These are phyloP conservation scores for Alternaria sp. DNA, from an alignment of 2,329 filamentous ascomycete genomes.

Conservation along the genomic window DNA sequence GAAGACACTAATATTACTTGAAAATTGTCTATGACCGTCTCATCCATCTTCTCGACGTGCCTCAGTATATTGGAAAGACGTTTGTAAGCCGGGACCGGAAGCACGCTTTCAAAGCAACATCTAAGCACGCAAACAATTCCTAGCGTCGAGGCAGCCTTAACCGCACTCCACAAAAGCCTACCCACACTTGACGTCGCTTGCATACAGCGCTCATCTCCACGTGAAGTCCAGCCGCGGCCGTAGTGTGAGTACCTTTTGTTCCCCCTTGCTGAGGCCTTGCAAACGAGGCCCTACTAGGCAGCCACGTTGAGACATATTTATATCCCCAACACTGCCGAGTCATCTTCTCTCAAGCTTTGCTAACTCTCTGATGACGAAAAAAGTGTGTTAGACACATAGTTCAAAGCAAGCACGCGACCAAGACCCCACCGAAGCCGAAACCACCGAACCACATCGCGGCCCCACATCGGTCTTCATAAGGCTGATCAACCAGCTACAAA, in stretches of 20 bases:
- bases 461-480: background rate
- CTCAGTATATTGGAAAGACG: background rate
- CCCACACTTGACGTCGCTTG: background rate
- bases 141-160: slow-evolving; percentile 5
- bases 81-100: background rate
- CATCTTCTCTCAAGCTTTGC: background rate
- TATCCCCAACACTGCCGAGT: background rate
- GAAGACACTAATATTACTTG: background rate
- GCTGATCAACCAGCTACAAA: background rate
- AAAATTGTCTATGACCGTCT: background rate
- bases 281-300: background rate
- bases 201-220: background rate
- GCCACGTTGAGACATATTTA: background rate
- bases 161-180: background rate
- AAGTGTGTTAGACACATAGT: background rate
- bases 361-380: background rate
- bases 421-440: background rate
- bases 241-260: background rate
- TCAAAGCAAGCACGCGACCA: background rate
- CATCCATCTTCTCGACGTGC: background rate
- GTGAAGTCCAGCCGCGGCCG: background rate
- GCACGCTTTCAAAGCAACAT: background rate
- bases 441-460: background rate
- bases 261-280: background rate
- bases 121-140: background rate